Percentiles rank a stretch among this genome's conserved stretches.
phyloP scores from a whole-genome alignment of 1,284 basidiomycete species.

The Malassezia japonica region DNA sequence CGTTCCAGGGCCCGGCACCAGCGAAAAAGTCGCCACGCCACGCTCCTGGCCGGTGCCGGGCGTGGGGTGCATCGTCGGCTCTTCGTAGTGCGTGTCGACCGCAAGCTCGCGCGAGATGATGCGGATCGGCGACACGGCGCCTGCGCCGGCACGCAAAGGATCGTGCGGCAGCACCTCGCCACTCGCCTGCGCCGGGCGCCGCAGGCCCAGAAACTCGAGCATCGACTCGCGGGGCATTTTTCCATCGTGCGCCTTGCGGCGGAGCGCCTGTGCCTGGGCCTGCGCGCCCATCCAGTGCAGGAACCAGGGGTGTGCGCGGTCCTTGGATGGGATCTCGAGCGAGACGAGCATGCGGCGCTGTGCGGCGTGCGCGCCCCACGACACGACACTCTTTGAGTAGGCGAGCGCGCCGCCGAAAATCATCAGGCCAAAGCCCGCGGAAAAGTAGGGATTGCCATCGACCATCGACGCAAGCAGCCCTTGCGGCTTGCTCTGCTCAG shows the following conservation, averaged over 20 bases:
- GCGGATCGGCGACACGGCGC: slow-evolving; percentile 48
- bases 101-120: slow-evolving; percentile 66
- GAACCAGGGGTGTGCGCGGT: slow-evolving; percentile 92
- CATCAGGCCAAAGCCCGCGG: slow-evolving; percentile 44
- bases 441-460: slow-evolving; percentile 41
- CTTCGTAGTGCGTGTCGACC: slow-evolving; percentile 63
- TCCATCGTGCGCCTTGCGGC: slow-evolving; percentile 29
- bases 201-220: slow-evolving; percentile 32
- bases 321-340: slow-evolving; percentile 91
- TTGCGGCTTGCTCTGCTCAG: not conserved
- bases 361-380: slow-evolving; percentile 63
- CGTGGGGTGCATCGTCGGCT: slow-evolving; percentile 10
- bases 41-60: slow-evolving; percentile 24
- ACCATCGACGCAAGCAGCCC: slow-evolving; percentile 2
- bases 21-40: slow-evolving; percentile 59
- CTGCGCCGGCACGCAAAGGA: slow-evolving; percentile 49
- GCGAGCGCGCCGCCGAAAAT: slow-evolving; percentile 40
- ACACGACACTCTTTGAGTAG: slow-evolving; percentile 51
- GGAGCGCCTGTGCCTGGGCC: slow-evolving; percentile 43
- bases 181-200: slow-evolving; percentile 1
- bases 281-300: slow-evolving; percentile 82
- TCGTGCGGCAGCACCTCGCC: slow-evolving; percentile 3
- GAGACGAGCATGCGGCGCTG: slow-evolving; percentile 85
- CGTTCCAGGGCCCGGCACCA: slow-evolving; percentile 88
- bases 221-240: slow-evolving; percentile 29